Conservation (phyloP, 116 monocot genomes). For the Phalaenopsis hybrid region DNA sequence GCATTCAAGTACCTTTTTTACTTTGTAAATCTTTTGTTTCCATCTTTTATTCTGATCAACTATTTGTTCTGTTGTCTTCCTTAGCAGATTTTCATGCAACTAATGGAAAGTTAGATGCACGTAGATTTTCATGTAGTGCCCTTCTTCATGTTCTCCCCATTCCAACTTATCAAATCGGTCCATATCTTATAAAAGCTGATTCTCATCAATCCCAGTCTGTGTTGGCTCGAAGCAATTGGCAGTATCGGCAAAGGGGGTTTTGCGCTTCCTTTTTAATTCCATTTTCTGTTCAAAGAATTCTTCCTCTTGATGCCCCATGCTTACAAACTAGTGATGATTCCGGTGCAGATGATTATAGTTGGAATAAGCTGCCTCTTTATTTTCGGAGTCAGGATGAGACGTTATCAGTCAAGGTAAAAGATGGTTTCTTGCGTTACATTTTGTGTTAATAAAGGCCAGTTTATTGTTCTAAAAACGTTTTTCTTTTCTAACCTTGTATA, state of each 20-base stretch:
- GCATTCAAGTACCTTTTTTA: conserved; percentile 15
- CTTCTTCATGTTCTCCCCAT: conserved; percentile 23
- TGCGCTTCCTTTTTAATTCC: conserved; percentile 54
- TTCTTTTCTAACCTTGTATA: no score
- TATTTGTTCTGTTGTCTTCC: neutral
- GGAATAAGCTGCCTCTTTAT: conserved; percentile 37
- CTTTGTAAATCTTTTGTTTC: conserved; percentile 9
- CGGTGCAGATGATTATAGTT: conserved; percentile 33
- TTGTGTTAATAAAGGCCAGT: neutral
- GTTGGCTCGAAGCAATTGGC: conserved; percentile 45
- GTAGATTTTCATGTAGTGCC: conserved; percentile 6
- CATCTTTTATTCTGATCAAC: conserved; percentile 1
- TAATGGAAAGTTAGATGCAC: conserved; percentile 17
- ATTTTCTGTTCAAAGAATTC: conserved; percentile 56
- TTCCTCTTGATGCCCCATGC: conserved; percentile 45
- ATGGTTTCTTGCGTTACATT: neutral
- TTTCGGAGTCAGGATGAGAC: conserved; percentile 27
- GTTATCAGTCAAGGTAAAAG: conserved; percentile 19
- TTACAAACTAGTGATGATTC: conserved; percentile 37
- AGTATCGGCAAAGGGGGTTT: conserved; percentile 64
- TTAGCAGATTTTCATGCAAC: conserved; percentile 22
- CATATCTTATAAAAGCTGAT: conserved; percentile 42
- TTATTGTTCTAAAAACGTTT: neutral
- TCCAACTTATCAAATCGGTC: conserved; percentile 69
- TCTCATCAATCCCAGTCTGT: conserved; percentile 30